A percentile compares a stretch with the other conserved stretches of the same genome.
phyloP scores from a whole-genome alignment of 768 basidiomycete species.

The Tricholoma flavovirens region DNA sequence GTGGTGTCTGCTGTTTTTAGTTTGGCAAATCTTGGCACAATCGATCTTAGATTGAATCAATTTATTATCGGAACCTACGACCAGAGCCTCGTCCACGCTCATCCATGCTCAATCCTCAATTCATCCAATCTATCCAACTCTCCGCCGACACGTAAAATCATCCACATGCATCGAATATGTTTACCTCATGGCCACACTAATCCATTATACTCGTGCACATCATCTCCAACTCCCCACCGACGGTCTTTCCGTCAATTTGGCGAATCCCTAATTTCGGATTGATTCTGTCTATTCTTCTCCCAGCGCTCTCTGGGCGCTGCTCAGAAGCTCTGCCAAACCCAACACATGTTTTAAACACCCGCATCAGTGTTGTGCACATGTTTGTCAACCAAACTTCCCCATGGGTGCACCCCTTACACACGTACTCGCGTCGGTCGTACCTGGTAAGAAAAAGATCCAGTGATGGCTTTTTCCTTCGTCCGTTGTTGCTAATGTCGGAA shows the following conservation, averaged over 20 bases:
- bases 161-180: background rate
- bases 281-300: background rate
- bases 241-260: background rate
- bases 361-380: background rate
- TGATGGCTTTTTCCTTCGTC: background rate
- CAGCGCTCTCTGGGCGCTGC: background rate
- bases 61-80: background rate
- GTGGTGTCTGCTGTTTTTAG: background rate
- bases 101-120: background rate
- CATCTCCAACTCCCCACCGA: background rate
- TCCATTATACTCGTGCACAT: background rate
- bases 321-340: background rate
- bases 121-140: background rate
- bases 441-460: background rate
- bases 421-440: background rate
- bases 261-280: background rate
- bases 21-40: background rate
- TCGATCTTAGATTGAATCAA: background rate
- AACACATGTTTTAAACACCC: background rate
- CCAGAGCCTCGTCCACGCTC: background rate
- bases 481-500: background rate
- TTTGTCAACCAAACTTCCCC: background rate
- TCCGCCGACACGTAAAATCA: background rate
- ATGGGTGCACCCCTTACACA: background rate
- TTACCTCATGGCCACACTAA: background rate